Evolutionary conservation across 495 filamentous ascomycete genomes (phyloP).

Genomic region (Penicillium bovifimosum): DNA sequence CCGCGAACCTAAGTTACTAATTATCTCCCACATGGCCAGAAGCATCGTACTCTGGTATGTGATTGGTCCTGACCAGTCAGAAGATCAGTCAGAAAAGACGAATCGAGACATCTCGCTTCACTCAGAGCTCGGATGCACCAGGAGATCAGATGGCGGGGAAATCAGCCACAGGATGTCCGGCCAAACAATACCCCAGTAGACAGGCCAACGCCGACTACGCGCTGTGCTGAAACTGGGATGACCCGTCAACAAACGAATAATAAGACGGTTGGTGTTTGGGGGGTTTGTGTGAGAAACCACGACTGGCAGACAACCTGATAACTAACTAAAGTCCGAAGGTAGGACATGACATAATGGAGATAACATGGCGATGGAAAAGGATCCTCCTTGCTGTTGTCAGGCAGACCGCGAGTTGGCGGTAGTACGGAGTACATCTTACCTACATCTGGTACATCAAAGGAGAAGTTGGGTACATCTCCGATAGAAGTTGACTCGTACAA

Average conservation of each 20-base stretch:
- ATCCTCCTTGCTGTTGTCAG: conserved; percentile 19
- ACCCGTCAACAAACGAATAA: not conserved
- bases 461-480: not conserved
- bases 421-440: not conserved
- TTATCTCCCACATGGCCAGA: not conserved
- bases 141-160: conserved; percentile 20
- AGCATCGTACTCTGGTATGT: not conserved
- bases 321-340: conserved; percentile 9
- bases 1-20: conserved; percentile 20
- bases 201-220: not conserved
- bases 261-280: not conserved
- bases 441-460: conserved; percentile 1
- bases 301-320: not conserved
- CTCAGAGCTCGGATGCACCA: conserved; percentile 11
- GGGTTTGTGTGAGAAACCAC: not conserved
- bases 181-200: conserved; percentile 13
- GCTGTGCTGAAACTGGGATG: conserved; percentile 9
- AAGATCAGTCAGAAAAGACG: conserved; percentile 10
- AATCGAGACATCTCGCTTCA: not conserved
- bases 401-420: not conserved
- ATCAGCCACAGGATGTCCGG: conserved; percentile 14
- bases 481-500: conserved; percentile 1
- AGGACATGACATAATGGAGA: conserved; percentile 24
- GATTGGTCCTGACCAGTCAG: conserved; percentile 1
- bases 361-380: conserved; percentile 6